Evolutionary conservation across 805 yeast genomes (phyloP).

Genomic region (Wickerhamiella shivajii): DNA sequence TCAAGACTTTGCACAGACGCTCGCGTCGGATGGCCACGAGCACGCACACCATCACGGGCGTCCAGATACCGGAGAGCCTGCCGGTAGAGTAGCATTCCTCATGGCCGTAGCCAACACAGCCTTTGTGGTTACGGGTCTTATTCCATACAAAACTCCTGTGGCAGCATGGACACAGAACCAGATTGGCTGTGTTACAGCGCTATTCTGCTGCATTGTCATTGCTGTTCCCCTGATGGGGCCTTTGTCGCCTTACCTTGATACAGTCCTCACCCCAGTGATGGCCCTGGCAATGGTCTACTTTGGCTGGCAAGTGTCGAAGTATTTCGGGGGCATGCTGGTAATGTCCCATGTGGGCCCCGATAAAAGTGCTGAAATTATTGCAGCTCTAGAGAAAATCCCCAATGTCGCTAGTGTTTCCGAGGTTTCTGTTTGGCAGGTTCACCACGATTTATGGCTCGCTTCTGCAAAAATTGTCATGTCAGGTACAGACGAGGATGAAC

Average conservation of each 20-base stretch:
- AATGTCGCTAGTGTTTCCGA: constrained; percentile 22
- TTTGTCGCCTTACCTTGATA: constrained; percentile 22
- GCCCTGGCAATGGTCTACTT: constrained; percentile 28
- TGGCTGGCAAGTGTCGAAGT: constrained; percentile 29
- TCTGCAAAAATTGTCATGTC: constrained; percentile 23
- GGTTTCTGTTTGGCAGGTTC: constrained; percentile 31
- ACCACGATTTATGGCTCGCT: constrained; percentile 30
- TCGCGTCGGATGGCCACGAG: constrained; percentile 23
- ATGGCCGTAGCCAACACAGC: constrained; percentile 11
- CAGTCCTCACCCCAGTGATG: constrained; percentile 25
- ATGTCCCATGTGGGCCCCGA: constrained; percentile 30
- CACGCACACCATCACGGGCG: constrained; percentile 15
- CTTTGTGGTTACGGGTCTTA: constrained; percentile 10
- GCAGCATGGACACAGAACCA: constrained; percentile 12
- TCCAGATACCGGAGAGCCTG: constrained; percentile 6
- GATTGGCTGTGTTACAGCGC: constrained; percentile 21
- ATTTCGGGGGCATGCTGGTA: constrained; percentile 31
- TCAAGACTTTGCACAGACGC: constrained; percentile 46
- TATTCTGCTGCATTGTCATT: constrained; percentile 22
- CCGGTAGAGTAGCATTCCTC: constrained; percentile 7
- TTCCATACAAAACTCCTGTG: constrained; percentile 1
- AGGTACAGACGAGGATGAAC: constrained; percentile 24
- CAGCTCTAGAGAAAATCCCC: constrained; percentile 17
- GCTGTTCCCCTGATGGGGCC: constrained; percentile 21
- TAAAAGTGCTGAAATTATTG: constrained; percentile 19